Evolutionary conservation across 2,329 filamentous ascomycete species (phyloP).

Genomic region (Lachnellula subtilissima): DNA sequence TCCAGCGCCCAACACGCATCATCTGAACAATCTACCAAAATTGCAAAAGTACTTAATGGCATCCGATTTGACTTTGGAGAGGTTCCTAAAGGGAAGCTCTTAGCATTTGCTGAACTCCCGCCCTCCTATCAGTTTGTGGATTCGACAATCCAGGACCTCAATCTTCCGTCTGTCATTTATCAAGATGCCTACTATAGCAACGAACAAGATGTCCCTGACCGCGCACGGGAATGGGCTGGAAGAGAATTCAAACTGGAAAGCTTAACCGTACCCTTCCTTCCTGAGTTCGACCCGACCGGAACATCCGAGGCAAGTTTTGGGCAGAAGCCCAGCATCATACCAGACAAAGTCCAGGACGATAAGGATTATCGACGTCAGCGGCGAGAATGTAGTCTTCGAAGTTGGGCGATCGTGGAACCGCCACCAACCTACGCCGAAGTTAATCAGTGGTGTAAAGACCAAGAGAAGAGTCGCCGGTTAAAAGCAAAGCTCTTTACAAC

Average conservation of each 20-base stretch:
- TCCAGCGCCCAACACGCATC: background rate
- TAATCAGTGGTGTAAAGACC: conserved; percentile 56
- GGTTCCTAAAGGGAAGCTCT: conserved; percentile 15
- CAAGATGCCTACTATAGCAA: conserved; percentile 82
- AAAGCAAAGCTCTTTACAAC: conserved; percentile 13
- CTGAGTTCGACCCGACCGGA: conserved; percentile 66
- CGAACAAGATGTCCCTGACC: conserved; percentile 75
- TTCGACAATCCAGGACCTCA: conserved; percentile 51
- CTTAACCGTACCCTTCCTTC: conserved; percentile 71
- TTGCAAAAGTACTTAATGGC: conserved; percentile 8
- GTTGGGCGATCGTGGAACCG: conserved; percentile 70
- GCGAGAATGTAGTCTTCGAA: conserved; percentile 54
- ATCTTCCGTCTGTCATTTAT: conserved; percentile 67
- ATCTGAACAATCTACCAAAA: conserved; percentile 1
- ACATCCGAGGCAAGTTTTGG: conserved; percentile 52
- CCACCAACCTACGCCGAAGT: conserved; percentile 72
- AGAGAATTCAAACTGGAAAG: conserved; percentile 76
- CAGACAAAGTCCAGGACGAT: conserved; percentile 50
- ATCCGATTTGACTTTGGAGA: conserved; percentile 12
- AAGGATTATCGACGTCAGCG: conserved; percentile 47
- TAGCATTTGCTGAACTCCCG: conserved; percentile 35
- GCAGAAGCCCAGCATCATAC: conserved; percentile 40
- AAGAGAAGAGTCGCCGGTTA: conserved; percentile 17
- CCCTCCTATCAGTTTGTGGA: conserved; percentile 44
- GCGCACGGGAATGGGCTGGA: conserved; percentile 78